Evolutionary conservation across 2,329 filamentous ascomycete genomes (phyloP).

Genomic region (Colletotrichum horii): DNA sequence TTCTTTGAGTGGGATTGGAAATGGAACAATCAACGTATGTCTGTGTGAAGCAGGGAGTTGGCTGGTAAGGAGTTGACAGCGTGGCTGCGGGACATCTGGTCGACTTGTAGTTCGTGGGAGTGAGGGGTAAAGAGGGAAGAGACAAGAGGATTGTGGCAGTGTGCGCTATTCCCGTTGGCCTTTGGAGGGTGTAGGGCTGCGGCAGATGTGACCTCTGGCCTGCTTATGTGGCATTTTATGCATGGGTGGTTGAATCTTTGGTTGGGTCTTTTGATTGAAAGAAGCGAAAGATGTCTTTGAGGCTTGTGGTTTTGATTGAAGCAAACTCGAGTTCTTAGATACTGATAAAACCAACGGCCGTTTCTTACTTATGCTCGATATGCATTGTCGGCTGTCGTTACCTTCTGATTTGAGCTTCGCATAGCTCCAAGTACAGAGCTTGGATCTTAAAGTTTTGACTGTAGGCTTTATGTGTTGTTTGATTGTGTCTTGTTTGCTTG

Average conservation of each 20-base stretch:
- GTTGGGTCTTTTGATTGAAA: not conserved
- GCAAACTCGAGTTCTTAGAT: not conserved
- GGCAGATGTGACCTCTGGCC: not conserved
- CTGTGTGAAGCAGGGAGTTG: not conserved
- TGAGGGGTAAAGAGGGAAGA: not conserved
- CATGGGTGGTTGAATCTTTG: not conserved
- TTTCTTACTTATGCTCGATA: not conserved
- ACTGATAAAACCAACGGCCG: not conserved
- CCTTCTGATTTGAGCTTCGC: not conserved
- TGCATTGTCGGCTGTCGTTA: not conserved
- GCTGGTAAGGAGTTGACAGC: not conserved
- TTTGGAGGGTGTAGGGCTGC: not conserved
- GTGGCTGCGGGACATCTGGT: not conserved
- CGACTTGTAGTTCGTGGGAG: not conserved
- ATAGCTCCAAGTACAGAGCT: rapidly evolving
- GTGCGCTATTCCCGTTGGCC: not conserved
- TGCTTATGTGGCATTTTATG: not conserved
- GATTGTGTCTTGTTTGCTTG: not conserved
- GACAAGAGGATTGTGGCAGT: not conserved
- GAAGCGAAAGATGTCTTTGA: not conserved
- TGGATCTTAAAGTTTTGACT: not conserved
- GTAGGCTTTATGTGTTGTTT: not conserved
- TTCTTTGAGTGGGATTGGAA: not conserved
- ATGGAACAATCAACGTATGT: not conserved
- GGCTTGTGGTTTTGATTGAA: not conserved